Evolutionary conservation across 2,329 filamentous ascomycete genomes (phyloP).

Genomic region (Sporothrix brunneoviolacea): DNA sequence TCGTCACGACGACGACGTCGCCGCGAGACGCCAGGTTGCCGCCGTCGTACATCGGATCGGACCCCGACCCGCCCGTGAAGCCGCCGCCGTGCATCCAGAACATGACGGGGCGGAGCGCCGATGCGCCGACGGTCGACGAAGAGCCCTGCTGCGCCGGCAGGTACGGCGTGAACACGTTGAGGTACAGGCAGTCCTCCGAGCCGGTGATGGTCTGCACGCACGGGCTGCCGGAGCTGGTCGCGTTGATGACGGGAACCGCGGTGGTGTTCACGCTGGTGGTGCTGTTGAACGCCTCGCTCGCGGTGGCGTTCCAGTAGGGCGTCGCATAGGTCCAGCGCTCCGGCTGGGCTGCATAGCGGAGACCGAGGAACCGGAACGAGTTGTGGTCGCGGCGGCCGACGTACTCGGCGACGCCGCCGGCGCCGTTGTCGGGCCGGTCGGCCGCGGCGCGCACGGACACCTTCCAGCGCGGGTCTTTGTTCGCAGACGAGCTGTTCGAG

Average conservation of each 20-base stretch:
- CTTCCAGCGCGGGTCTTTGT: slow-evolving; percentile 30
- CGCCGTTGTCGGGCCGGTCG: slow-evolving; percentile 21
- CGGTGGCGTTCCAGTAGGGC: slow-evolving; percentile 24
- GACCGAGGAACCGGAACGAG: slow-evolving; percentile 44
- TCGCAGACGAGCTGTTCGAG: slow-evolving; percentile 27
- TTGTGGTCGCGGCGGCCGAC: slow-evolving; percentile 38
- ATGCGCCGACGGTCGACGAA: background rate
- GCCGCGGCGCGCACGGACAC: slow-evolving; percentile 33
- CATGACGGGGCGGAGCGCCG: slow-evolving; percentile 30
- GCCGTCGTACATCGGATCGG: slow-evolving; percentile 39
- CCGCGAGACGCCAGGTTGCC: slow-evolving; percentile 51
- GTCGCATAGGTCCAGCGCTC: slow-evolving; percentile 38
- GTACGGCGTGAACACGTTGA: slow-evolving; percentile 40
- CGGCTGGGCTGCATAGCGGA: slow-evolving; percentile 40
- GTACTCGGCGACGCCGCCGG: slow-evolving; percentile 20
- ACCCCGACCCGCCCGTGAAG: slow-evolving; percentile 42
- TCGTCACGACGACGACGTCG: slow-evolving; percentile 51
- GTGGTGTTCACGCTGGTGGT: slow-evolving; percentile 19
- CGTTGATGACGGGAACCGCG: slow-evolving; percentile 23
- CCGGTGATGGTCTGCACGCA: slow-evolving; percentile 34
- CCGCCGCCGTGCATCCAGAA: slow-evolving; percentile 46
- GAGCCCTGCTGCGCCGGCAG: slow-evolving; percentile 23
- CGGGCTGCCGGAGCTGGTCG: slow-evolving; percentile 29
- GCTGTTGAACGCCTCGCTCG: slow-evolving; percentile 18
- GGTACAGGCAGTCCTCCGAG: slow-evolving; percentile 40